phyloP scores from a whole-genome alignment of 2,329 filamentous ascomycete genomes.

The Hypoxylon sp. region DNA sequence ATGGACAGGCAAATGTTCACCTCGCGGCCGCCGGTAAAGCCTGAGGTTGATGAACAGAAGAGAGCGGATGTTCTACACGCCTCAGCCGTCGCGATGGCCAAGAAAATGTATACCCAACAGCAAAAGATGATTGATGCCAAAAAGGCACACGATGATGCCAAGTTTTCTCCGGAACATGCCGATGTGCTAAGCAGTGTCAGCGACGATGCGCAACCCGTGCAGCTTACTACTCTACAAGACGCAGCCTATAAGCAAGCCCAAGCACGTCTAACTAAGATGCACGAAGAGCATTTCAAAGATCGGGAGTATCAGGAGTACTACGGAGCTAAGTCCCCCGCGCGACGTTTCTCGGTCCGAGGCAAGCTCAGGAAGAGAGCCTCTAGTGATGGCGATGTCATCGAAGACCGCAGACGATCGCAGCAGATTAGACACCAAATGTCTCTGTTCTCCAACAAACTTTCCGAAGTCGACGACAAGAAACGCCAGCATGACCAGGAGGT shows the following conservation, averaged over 20 bases:
- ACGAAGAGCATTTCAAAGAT: constrained; percentile 74
- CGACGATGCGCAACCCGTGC: constrained; percentile 62
- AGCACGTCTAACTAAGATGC: constrained; percentile 83
- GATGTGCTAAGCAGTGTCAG: constrained; percentile 52
- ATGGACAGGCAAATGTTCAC: constrained; percentile 83
- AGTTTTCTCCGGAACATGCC: constrained; percentile 49
- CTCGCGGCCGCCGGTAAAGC: constrained; percentile 76
- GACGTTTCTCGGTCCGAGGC: constrained; percentile 64
- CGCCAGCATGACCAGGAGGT: constrained; percentile 79
- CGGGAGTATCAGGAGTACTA: constrained; percentile 82
- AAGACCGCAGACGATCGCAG: constrained; percentile 76
- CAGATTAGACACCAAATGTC: constrained; percentile 85
- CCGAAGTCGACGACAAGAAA: constrained; percentile 79
- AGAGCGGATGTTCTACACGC: constrained; percentile 80
- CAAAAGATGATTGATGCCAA: constrained; percentile 69
- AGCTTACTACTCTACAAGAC: constrained; percentile 79
- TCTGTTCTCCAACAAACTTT: constrained; percentile 75
- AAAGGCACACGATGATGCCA: constrained; percentile 54
- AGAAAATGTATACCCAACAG: constrained; percentile 82
- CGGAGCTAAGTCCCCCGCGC: constrained; percentile 59
- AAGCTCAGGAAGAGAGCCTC: constrained; percentile 73
- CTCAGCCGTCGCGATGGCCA: constrained; percentile 90
- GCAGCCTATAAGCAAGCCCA: constrained; percentile 88
- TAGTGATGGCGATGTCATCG: constrained; percentile 72
- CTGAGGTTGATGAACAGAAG: constrained; percentile 80